Evolutionary conservation across 1,284 basidiomycete genomes (phyloP).

Genomic region (Microbotryomycetes sp.): DNA sequence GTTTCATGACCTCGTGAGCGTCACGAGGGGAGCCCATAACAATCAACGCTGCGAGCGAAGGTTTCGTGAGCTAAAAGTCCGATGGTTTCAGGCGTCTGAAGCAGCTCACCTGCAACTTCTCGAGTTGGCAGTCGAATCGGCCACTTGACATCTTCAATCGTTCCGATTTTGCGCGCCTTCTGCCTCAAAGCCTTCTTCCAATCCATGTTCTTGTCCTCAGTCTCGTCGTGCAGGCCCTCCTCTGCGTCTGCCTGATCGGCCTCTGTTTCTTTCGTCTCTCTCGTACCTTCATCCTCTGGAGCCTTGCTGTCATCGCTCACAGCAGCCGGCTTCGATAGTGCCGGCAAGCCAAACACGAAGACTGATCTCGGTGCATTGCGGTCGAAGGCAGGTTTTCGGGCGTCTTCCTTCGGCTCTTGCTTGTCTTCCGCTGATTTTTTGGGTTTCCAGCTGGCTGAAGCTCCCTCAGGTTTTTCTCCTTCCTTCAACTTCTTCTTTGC

Average conservation of each 20-base stretch:
- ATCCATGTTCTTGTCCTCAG: conserved; percentile 33
- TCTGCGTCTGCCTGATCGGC: conserved; percentile 34
- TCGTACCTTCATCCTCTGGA: conserved; percentile 18
- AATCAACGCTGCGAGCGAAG: conserved; percentile 56
- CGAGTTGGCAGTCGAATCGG: conserved; percentile 29
- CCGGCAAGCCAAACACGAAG: conserved; percentile 27
- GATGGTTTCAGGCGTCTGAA: conserved; percentile 20
- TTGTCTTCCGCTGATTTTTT: conserved; percentile 17
- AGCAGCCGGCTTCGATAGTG: conserved; percentile 14
- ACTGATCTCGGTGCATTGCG: conserved; percentile 34
- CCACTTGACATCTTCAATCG: conserved; percentile 31
- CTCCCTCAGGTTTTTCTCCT: conserved; percentile 46
- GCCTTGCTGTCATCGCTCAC: conserved; percentile 19
- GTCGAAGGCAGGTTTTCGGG: conserved; percentile 17
- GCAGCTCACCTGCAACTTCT: conserved; percentile 22
- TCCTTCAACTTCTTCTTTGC: conserved; percentile 48
- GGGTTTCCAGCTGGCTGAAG: conserved; percentile 34
- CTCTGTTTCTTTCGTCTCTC: conserved; percentile 12
- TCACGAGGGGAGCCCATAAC: conserved; percentile 61
- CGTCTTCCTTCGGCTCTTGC: conserved; percentile 13
- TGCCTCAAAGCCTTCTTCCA: conserved; percentile 72
- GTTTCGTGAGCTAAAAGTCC: conserved; percentile 22
- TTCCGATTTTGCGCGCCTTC: conserved; percentile 61
- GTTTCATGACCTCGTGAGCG: conserved; percentile 64
- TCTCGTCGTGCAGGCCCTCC: conserved; percentile 43